Conservation (phyloP, 1,284 basidiomycete genomes). For the Cryptococcus jaspeensis region DNA sequence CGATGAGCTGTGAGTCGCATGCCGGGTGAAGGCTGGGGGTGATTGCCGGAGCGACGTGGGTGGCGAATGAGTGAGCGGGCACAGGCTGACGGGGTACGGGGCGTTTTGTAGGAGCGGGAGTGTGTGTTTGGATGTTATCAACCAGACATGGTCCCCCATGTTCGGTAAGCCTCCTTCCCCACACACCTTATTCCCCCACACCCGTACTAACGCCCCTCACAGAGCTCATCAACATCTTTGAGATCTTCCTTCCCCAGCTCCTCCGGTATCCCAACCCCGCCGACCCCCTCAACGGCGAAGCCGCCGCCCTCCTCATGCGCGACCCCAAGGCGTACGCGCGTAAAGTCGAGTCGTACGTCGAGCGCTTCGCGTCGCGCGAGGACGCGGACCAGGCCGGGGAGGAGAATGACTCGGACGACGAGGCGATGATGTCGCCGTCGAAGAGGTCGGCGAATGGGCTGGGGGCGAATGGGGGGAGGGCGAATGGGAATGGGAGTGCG, state of each 20-base stretch:
- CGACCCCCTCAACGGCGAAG: conserved; percentile 96
- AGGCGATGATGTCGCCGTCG: conserved; percentile 25
- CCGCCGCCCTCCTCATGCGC: conserved; percentile 92
- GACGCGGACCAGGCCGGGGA: conserved; percentile 51
- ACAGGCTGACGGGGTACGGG: background rate
- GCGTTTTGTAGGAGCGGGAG: conserved; percentile 72
- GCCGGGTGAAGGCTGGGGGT: conserved; percentile 1
- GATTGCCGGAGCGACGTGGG: too few relatives aligned
- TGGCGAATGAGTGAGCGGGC: background rate
- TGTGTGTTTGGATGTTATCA: conserved; percentile 94
- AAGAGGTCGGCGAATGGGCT: conserved; percentile 10
- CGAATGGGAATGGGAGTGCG: conserved; percentile 20
- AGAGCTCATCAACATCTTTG: conserved; percentile 99
- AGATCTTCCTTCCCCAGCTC: conserved; percentile 94
- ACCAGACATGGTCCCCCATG: conserved; percentile 99
- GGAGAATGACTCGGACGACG: conserved; percentile 49
- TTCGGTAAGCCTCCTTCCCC: conserved; percentile 63
- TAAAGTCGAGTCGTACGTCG: conserved; percentile 70
- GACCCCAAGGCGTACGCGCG: conserved; percentile 92
- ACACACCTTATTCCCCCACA: background rate
- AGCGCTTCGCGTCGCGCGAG: conserved; percentile 52
- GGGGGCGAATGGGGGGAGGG: conserved; percentile 3
- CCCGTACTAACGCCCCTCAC: conserved; percentile 1
- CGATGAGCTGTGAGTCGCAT: conserved; percentile 78
- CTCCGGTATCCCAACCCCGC: conserved; percentile 97